Base-by-base conservation (phyloP, 1,284 basidiomycete genomes). In the Leucoagaricus sp. region DNA sequence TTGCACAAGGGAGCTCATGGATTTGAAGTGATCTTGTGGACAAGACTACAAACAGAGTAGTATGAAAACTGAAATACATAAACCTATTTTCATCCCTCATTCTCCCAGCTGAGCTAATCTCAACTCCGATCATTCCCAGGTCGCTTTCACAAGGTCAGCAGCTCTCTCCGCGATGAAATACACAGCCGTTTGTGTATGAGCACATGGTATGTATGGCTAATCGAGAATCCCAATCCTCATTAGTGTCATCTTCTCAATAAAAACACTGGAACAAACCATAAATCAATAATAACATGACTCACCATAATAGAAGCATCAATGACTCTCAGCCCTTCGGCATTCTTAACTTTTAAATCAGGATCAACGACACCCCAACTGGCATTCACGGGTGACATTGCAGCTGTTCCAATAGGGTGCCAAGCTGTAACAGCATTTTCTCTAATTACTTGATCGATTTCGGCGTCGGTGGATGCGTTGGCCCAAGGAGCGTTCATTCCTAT, bases 281-380 rank as follows among this genome's bases (percentile, higher is more conserved):
- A 17, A 6, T 50, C 33, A 12, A 28, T 2, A 31, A 4, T 17
- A 23, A 0, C 19, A 28, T 26, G 12, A 60, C 62, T 57, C 33
- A 66, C 63, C 33, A 66, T 48, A 2, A 72, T 67, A 21, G 75
- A 77, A 0, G 77, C 79, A 61, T 84, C 81, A 7, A 79, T 72
- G 10, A 83, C 25, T 69, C 81, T 67, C 42, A 83, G 59, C 0
- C 73, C 74, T 8, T 64, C 55, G 1, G 75, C 66, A 4, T 78
- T 78, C 53, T 82, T 78, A 13, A 83, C 80, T 4, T 61, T 64
- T 49, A 84, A 65, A 53, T 74, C 62, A 1, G 75, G 67, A 44
- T 63, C 60, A 5, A 65, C 58, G 8, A 65, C 64, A 2, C 64
- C 63, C 15, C 55, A 60, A 15, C 56, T 57, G 0, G 64, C 65